Evolutionary conservation across 2,329 filamentous ascomycete species (phyloP).

Genomic region (Clarireedia paspali): DNA sequence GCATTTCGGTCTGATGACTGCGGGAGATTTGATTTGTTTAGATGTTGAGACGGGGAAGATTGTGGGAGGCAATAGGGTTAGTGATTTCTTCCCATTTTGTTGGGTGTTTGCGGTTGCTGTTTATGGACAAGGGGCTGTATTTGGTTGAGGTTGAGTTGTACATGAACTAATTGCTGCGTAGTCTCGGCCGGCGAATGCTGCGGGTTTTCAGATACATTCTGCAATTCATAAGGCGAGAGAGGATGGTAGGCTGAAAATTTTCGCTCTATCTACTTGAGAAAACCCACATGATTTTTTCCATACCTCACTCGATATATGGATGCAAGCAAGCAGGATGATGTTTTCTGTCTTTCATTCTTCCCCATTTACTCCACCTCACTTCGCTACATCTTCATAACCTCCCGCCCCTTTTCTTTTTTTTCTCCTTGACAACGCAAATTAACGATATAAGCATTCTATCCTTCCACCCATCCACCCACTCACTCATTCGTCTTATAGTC

Average conservation of each 20-base stretch:
- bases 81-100: background rate
- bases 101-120: background rate
- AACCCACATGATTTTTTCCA: background rate
- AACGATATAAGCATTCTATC: too few relatives aligned
- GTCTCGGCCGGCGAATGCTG: slow-evolving; percentile 53
- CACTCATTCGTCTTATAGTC: slow-evolving; percentile 23
- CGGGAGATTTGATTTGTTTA: slow-evolving; percentile 60
- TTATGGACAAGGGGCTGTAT: background rate
- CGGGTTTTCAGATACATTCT: slow-evolving; percentile 63
- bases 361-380: background rate
- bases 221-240: slow-evolving; percentile 59
- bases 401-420: background rate
- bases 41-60: slow-evolving; percentile 51
- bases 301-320: too few relatives aligned
- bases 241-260: slow-evolving; percentile 33
- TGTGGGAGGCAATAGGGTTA: slow-evolving; percentile 50
- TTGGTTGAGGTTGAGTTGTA: too few relatives aligned
- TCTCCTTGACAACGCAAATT: too few relatives aligned
- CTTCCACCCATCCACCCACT: background rate
- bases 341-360: background rate
- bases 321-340: too few relatives aligned
- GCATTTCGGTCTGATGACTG: slow-evolving; percentile 58
- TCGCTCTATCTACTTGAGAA: background rate
- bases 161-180: background rate
- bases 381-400: background rate